phyloP scores from a whole-genome alignment of 257 asterid genomes.

The Ocimum tenuiflorum region DNA sequence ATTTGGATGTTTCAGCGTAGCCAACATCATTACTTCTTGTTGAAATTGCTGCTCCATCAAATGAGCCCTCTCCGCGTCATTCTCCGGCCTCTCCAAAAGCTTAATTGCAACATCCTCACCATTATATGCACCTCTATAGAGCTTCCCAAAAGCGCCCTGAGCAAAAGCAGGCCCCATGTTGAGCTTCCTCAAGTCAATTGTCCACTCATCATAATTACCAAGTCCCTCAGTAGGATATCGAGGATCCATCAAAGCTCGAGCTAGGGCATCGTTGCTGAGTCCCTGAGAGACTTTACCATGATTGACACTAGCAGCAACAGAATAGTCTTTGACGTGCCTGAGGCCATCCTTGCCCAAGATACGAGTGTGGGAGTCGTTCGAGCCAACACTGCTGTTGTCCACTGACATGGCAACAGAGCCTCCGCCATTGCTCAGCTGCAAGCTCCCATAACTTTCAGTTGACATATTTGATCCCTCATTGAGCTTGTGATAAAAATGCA shows the following conservation, averaged over 20 bases:
- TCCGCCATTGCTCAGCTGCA: too few relatives aligned
- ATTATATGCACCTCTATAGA: constrained; percentile 80
- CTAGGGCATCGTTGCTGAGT: constrained; percentile 83
- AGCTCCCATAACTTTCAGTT: constrained; percentile 73
- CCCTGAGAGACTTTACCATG: too few relatives aligned
- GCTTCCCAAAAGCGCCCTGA: too few relatives aligned
- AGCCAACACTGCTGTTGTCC: constrained; percentile 90
- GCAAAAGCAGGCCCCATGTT: too few relatives aligned
- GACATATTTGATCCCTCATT: constrained; percentile 91
- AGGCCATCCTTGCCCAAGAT: constrained; percentile 84
- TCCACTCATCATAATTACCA: too few relatives aligned
- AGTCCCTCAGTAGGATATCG: constrained; percentile 82
- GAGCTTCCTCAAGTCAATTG: too few relatives aligned
- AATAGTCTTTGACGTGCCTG: too few relatives aligned
- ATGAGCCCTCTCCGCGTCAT: too few relatives aligned
- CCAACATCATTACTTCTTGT: constrained; percentile 98
- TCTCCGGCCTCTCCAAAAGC: too few relatives aligned
- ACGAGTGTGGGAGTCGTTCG: constrained; percentile 76
- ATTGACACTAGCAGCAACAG: too few relatives aligned
- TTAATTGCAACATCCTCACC: constrained; percentile 94
- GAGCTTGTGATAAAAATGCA: constrained; percentile 73
- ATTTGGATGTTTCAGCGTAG: too few relatives aligned
- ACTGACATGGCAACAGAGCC: constrained; percentile 84
- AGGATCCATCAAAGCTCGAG: constrained; percentile 88
- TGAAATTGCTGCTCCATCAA: constrained; percentile 97